Percentiles rank a stretch among this genome's conserved stretches.
Evolutionary conservation across 768 basidiomycete species (phyloP).

Genomic region (Suillus subalutaceus): DNA sequence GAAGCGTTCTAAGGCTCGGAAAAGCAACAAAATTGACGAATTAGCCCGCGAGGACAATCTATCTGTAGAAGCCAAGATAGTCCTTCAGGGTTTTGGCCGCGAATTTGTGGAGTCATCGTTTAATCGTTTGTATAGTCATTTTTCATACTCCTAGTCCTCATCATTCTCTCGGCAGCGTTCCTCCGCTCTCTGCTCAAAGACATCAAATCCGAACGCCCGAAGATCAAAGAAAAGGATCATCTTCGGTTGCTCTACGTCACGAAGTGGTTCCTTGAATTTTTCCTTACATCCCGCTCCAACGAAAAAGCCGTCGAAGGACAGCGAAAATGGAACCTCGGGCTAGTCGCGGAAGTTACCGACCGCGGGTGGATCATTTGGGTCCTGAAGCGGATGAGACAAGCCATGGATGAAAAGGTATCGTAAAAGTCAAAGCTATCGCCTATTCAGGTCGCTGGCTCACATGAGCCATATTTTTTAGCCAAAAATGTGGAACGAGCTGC

Average conservation of each 20-base stretch:
- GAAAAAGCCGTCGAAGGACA: slow-evolving; percentile 34
- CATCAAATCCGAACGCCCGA: slow-evolving; percentile 88
- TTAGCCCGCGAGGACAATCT: slow-evolving; percentile 69
- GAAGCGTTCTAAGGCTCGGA: slow-evolving; percentile 63
- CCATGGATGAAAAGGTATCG: slow-evolving; percentile 88
- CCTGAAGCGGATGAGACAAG: slow-evolving; percentile 82
- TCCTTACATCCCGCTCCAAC: slow-evolving; percentile 54
- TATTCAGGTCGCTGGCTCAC: slow-evolving; percentile 17
- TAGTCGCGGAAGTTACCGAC: slow-evolving; percentile 86
- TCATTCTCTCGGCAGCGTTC: slow-evolving; percentile 62
- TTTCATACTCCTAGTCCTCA: slow-evolving; percentile 22
- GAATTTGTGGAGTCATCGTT: slow-evolving; percentile 84
- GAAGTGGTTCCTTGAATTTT: slow-evolving; percentile 93
- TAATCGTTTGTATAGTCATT: slow-evolving; percentile 65
- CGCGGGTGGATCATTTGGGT: slow-evolving; percentile 90
- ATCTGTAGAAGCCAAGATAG: slow-evolving; percentile 60
- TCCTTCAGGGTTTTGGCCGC: slow-evolving; percentile 69
- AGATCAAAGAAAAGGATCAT: slow-evolving; percentile 94
- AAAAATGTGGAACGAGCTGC: slow-evolving; percentile 91
- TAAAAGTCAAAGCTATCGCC: slow-evolving; percentile 7
- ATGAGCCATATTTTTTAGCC: slow-evolving; percentile 53
- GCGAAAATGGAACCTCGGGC: slow-evolving; percentile 63
- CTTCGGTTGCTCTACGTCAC: slow-evolving; percentile 84
- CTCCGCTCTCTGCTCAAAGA: slow-evolving; percentile 85
- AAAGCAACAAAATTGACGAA: slow-evolving; percentile 65